A percentile compares a stretch with the other conserved stretches of the same genome.
Evolutionary conservation across 345 rosid genomes (phyloP).

Genomic region (Acer saccharum): DNA sequence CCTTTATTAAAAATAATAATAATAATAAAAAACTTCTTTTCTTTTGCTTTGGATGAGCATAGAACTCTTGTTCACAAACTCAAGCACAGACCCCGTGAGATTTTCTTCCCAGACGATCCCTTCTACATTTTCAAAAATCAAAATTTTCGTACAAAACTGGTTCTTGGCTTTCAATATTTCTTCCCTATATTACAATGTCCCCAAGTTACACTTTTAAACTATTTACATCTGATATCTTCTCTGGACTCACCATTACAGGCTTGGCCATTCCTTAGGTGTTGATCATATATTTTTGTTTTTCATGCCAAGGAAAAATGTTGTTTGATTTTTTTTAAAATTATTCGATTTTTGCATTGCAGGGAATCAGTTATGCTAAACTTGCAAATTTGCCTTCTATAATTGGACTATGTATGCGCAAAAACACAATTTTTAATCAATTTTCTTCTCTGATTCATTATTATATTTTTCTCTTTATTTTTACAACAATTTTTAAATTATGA

Average conservation of each 20-base stretch:
- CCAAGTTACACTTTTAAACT: conserved; percentile 37
- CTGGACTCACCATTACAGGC: conserved; percentile 60
- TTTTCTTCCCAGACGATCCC: conserved; percentile 53
- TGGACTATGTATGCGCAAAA: conserved; percentile 43
- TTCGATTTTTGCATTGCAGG: conserved; percentile 28
- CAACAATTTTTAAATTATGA: too few relatives aligned
- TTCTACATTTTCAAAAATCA: conserved; percentile 46
- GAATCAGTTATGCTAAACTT: conserved; percentile 50
- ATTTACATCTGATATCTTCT: conserved; percentile 43
- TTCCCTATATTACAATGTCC: conserved; percentile 49
- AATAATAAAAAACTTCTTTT: too few relatives aligned
- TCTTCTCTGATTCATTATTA: too few relatives aligned
- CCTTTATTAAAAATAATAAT: too few relatives aligned
- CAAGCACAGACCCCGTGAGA: conserved; percentile 23
- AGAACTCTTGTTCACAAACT: conserved; percentile 1
- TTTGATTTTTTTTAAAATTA: background rate
- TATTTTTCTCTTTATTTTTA: too few relatives aligned
- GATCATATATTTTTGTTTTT: background rate
- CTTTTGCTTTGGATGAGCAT: too few relatives aligned
- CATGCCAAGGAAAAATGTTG: too few relatives aligned
- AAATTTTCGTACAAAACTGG: conserved; percentile 30
- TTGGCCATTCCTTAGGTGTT: conserved; percentile 58
- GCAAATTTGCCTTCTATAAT: conserved; percentile 46
- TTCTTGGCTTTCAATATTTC: conserved; percentile 43
- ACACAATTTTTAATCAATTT: background rate